These are phyloP conservation scores for Tylopilus vinaceipallidus DNA, from an alignment of 768 basidiomycete genomes.

Conservation along the genomic window DNA sequence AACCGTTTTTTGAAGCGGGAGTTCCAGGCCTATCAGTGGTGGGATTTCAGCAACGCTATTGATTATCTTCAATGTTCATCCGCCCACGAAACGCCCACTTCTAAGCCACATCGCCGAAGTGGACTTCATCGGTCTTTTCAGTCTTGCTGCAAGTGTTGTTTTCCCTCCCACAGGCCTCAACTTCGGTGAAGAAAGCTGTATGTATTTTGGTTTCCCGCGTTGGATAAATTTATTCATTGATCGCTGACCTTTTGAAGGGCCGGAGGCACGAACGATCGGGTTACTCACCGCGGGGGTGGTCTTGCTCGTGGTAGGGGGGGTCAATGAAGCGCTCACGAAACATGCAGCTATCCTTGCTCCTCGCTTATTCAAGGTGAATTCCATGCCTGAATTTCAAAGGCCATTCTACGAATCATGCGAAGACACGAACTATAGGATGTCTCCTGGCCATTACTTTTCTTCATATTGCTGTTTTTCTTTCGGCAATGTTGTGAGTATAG, in stretches of 20 bases:
- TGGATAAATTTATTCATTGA: not conserved
- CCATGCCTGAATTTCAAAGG: not conserved
- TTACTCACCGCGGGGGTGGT: slow-evolving; percentile 55
- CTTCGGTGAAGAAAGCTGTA: slow-evolving; percentile 62
- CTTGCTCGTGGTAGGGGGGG: slow-evolving; percentile 45
- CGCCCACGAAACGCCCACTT: slow-evolving; percentile 57
- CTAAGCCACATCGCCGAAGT: slow-evolving; percentile 58
- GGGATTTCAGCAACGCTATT: slow-evolving; percentile 55
- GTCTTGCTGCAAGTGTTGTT: slow-evolving; percentile 64
- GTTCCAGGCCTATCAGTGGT: slow-evolving; percentile 64
- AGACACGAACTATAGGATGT: slow-evolving; percentile 69
- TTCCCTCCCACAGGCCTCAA: slow-evolving; percentile 71
- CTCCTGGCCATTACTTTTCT: slow-evolving; percentile 58
- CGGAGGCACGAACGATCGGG: slow-evolving; percentile 51
- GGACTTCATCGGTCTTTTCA: slow-evolving; percentile 64
- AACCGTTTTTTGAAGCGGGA: not conserved
- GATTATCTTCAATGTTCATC: slow-evolving; percentile 75
- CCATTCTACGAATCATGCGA: not conserved
- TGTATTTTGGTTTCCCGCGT: slow-evolving; percentile 24
- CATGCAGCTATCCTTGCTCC: slow-evolving; percentile 73
- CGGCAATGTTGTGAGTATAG: slow-evolving; percentile 30
- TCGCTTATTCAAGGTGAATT: slow-evolving; percentile 61
- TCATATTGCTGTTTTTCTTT: slow-evolving; percentile 61
- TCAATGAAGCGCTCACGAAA: slow-evolving; percentile 61
- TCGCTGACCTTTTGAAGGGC: slow-evolving; percentile 41